Evolutionary conservation across 2,329 filamentous ascomycete genomes (phyloP).

Genomic region (Xylariaceae sp.): DNA sequence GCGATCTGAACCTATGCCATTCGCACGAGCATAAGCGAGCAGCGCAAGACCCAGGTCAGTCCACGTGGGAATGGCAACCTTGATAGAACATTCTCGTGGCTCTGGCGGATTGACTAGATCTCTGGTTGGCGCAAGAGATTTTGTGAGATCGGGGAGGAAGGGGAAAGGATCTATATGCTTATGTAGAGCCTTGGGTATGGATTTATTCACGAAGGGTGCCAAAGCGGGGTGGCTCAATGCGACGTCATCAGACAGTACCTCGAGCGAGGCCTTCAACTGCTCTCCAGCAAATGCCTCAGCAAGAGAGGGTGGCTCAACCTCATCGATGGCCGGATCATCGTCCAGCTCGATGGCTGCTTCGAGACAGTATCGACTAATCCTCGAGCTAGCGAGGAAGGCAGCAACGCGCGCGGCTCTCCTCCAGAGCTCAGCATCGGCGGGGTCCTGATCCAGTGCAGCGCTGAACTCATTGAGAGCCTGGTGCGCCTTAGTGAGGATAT

Average conservation of each 20-base stretch:
- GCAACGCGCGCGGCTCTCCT: slow-evolving; percentile 56
- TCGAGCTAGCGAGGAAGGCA: slow-evolving; percentile 52
- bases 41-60: slow-evolving; percentile 40
- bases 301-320: slow-evolving; percentile 59
- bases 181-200: slow-evolving; percentile 48
- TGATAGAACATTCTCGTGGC: slow-evolving; percentile 25
- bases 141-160: slow-evolving; percentile 54
- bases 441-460: slow-evolving; percentile 59
- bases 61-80: slow-evolving; percentile 37
- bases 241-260: slow-evolving; percentile 51
- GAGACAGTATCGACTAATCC: slow-evolving; percentile 58
- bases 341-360: slow-evolving; percentile 65
- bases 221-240: slow-evolving; percentile 59
- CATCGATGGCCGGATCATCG: slow-evolving; percentile 59
- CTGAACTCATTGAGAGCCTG: slow-evolving; percentile 54
- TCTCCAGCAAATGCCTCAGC: slow-evolving; percentile 62
- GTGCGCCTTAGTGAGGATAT: slow-evolving; percentile 36
- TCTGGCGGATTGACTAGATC: slow-evolving; percentile 6
- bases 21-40: slow-evolving; percentile 32
- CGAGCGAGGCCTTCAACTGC: slow-evolving; percentile 54
- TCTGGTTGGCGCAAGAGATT: slow-evolving; percentile 22
- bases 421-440: slow-evolving; percentile 65
- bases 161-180: slow-evolving; percentile 59
- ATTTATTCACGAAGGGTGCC: slow-evolving; percentile 50
- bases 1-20: slow-evolving; percentile 34